Percentiles rank a stretch among this genome's conserved stretches.
phyloP scores from a whole-genome alignment of 495 filamentous ascomycete species.

The Penicillium turbatum region DNA sequence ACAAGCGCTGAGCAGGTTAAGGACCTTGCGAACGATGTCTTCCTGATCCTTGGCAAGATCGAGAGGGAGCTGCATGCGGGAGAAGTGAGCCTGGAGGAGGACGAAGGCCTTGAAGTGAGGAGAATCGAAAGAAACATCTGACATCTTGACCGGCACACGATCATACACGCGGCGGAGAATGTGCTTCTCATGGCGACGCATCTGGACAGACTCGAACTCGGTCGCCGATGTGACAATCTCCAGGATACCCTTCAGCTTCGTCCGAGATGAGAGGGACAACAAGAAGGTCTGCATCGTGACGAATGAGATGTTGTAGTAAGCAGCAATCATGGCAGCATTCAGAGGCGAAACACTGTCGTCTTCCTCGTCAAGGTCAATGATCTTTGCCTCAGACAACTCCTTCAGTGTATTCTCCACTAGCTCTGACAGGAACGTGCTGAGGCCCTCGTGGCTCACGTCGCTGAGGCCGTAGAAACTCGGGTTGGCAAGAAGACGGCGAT shows the following conservation, averaged over 20 bases:
- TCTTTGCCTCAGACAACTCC: slow-evolving; percentile 88
- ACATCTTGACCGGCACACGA: slow-evolving; percentile 90
- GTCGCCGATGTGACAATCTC: slow-evolving; percentile 97
- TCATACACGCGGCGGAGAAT: slow-evolving; percentile 92
- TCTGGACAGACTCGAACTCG: slow-evolving; percentile 93
- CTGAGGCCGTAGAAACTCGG: slow-evolving; percentile 92
- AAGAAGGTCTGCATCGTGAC: slow-evolving; percentile 99
- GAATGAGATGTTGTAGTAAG: slow-evolving; percentile 99
- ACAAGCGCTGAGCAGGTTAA: slow-evolving; percentile 83
- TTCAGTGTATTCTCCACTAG: slow-evolving; percentile 89
- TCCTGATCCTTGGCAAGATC: slow-evolving; percentile 98
- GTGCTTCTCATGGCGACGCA: slow-evolving; percentile 86
- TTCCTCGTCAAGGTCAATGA: slow-evolving; percentile 95
- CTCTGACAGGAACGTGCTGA: slow-evolving; percentile 93
- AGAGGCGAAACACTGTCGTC: slow-evolving; percentile 86
- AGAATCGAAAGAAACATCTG: slow-evolving; percentile 77
- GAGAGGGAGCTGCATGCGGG: slow-evolving; percentile 88
- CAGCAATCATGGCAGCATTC: slow-evolving; percentile 95
- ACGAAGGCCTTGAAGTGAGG: slow-evolving; percentile 98
- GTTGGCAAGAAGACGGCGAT: slow-evolving; percentile 92
- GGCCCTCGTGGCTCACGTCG: slow-evolving; percentile 84
- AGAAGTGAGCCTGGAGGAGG: slow-evolving; percentile 95
- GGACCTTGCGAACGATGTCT: slow-evolving; percentile 74
- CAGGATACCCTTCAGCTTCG: slow-evolving; percentile 91
- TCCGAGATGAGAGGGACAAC: slow-evolving; percentile 82